Evolutionary conservation across 176 grass and related monocot genomes (phyloP).

Genomic region (Rhynchospora pubera): DNA sequence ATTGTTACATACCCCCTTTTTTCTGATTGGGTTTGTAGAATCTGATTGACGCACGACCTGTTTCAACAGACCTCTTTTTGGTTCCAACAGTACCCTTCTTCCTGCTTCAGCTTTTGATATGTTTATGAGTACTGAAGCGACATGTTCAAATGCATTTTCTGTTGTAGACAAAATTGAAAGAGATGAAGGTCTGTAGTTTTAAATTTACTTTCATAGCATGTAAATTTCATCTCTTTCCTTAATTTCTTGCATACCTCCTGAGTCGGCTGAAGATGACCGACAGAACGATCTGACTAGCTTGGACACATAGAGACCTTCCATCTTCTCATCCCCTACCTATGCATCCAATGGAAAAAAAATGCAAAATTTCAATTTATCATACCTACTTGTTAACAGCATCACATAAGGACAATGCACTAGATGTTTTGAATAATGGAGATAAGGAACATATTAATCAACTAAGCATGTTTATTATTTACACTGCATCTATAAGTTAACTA

Average conservation of each 20-base stretch:
- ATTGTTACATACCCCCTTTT: constrained; percentile 60
- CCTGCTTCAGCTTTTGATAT: constrained; percentile 86
- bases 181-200: not conserved
- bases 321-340: constrained; percentile 86
- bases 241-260: not conserved
- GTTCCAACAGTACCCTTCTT: constrained; percentile 80
- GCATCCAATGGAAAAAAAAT: constrained; percentile 22
- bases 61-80: constrained; percentile 78
- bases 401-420: not conserved
- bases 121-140: constrained; percentile 83
- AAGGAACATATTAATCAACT: not conserved
- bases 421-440: not conserved
- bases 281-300: constrained; percentile 89
- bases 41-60: constrained; percentile 79
- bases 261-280: constrained; percentile 42
- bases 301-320: constrained; percentile 76
- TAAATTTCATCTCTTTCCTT: not conserved
- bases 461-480: not conserved
- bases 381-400: not conserved
- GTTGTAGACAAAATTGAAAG: constrained; percentile 25
- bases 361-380: constrained; percentile 2
- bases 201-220: not conserved
- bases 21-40: constrained; percentile 88
- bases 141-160: constrained; percentile 77
- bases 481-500: not conserved